Evolutionary conservation across 2,329 filamentous ascomycete genomes (phyloP), one percentile per base, ranked within the genome.

Genomic region (Passalora sequoiae): DNA sequence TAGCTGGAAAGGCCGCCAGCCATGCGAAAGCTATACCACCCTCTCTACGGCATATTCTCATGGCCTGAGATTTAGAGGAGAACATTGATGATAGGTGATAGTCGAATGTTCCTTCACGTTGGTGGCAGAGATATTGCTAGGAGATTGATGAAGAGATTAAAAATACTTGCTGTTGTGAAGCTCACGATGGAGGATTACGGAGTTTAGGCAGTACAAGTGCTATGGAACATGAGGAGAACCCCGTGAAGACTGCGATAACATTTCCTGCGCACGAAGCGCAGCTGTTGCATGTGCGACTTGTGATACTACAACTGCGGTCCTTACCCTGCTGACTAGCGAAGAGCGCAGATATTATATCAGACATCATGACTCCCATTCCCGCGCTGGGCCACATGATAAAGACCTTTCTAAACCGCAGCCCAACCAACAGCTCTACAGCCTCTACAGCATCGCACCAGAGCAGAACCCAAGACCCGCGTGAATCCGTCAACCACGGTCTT

Each of bases 1-100:
- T n/a, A n/a, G n/a, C n/a, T n/a, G n/a, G n/a, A n/a, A n/a, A n/a
- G n/a, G n/a, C n/a, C n/a, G n/a, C n/a, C n/a, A n/a, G n/a, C n/a
- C n/a, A n/a, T n/a, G n/a, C n/a, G 50, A 61, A 4, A 60, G 67
- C 13, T 71, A 65, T 65, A 70, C 66, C 6, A 69, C 68, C 0
- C 47, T 60, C 6, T 54, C 57, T 16, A 69, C 69, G 3, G 52
- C 38, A 49, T 51, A 12, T 48, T 59, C 31, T 46, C 50, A 10
- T 63, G 60, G 60, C 55, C 58, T 6, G 41, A 58, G 25, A 59
- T 53, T 22, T 62, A 59, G 59, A 48, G 60, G 16, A 38, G 57
- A 22, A 60, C 52, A 44, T 19, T 58, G 6, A 60, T 61, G 58
- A 62, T 63, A 28, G 50, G 48, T 6, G 55, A 61, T 15, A 60